These are phyloP conservation scores for Moesziomyces globuligerus DNA, from an alignment of 1,284 basidiomycete genomes.

Conservation along the genomic window DNA sequence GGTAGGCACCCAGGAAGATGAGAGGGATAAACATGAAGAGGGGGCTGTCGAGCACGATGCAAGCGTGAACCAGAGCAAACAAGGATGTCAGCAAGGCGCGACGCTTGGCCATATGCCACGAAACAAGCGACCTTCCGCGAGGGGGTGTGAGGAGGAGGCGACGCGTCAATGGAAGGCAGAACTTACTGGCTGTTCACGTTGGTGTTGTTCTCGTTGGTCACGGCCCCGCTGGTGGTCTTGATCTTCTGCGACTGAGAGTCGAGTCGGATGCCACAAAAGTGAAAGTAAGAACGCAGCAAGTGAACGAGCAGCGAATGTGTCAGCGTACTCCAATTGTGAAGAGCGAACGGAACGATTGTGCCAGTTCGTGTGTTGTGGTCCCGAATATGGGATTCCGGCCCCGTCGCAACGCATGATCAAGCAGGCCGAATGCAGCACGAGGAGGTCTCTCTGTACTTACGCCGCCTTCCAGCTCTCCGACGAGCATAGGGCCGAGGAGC, in stretches of 20 bases:
- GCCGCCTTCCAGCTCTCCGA: constrained; percentile 71
- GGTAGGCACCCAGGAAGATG: constrained; percentile 48
- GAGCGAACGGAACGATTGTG: too few relatives aligned
- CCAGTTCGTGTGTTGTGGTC: too few relatives aligned
- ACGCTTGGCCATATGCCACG: too few relatives aligned
- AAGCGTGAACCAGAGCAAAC: background rate
- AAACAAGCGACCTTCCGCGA: too few relatives aligned
- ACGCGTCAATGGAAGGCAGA: too few relatives aligned
- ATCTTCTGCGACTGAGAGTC: constrained; percentile 24
- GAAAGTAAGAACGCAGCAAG: too few relatives aligned
- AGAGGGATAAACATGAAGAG: constrained; percentile 63
- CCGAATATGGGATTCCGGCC: too few relatives aligned
- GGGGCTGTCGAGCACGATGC: constrained; percentile 38
- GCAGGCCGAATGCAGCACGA: too few relatives aligned
- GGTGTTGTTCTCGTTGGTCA: constrained; percentile 52
- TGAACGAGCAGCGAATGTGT: background rate
- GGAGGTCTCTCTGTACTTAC: too few relatives aligned
- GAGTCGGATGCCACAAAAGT: background rate
- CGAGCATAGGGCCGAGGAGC: constrained; percentile 75
- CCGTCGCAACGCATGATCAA: too few relatives aligned
- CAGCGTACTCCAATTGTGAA: too few relatives aligned
- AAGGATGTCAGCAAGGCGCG: constrained; percentile 2
- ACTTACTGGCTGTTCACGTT: constrained; percentile 58
- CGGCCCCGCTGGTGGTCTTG: constrained; percentile 48
- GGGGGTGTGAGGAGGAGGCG: too few relatives aligned